These are phyloP conservation scores for Bretschneidera sinensis DNA, from an alignment of 345 rosid genomes.

Conservation along the genomic window DNA sequence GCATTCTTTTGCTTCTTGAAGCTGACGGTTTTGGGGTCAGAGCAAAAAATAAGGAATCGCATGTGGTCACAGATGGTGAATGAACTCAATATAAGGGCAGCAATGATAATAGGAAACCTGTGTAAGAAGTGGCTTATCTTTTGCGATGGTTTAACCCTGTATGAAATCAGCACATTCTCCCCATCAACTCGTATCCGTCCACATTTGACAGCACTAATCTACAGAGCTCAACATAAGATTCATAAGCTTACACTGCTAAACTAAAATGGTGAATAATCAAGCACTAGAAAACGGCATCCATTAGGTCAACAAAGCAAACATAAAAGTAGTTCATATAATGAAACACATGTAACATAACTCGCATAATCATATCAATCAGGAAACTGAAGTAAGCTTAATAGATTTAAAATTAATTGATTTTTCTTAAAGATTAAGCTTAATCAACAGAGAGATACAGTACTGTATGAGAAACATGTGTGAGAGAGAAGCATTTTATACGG, in stretches of 20 bases:
- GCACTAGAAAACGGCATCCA: not conserved
- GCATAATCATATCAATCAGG: no score
- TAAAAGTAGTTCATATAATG: no score
- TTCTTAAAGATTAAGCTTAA: not conserved
- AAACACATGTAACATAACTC: no score
- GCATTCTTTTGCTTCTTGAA: no score
- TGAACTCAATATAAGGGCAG: not conserved
- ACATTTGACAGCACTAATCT: conserved; percentile 80
- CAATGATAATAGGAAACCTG: conserved; percentile 40
- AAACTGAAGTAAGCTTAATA: no score
- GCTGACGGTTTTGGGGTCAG: no score
- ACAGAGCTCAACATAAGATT: conserved; percentile 8
- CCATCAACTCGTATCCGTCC: conserved; percentile 90
- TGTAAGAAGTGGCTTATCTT: conserved; percentile 90
- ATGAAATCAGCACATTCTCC: conserved; percentile 64
- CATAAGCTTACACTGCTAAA: no score
- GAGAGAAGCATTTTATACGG: not conserved
- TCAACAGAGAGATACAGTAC: not conserved
- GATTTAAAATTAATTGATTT: no score
- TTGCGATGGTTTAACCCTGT: conserved; percentile 63
- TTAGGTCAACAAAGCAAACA: no score
- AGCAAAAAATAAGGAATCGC: no score
- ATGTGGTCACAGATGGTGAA: not conserved
- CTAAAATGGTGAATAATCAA: no score
- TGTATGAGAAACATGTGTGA: not conserved